Base-by-base conservation (phyloP, 2,329 filamentous ascomycete genomes). In the Hypoxylon rubiginosum region DNA sequence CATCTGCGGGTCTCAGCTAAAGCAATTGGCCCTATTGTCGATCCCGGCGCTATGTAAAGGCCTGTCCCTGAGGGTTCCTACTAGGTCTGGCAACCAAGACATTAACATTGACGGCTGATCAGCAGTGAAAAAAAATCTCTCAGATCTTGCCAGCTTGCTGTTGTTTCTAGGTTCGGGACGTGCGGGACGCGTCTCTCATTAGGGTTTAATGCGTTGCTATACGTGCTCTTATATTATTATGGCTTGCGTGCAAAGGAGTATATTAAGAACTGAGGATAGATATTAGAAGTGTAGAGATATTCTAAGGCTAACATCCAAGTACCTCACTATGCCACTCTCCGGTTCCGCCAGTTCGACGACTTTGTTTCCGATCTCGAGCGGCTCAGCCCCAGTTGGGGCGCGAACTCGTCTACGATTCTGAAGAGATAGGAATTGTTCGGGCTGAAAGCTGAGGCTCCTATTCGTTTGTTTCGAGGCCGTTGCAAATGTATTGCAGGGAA, bases 401-500 rank as follows among this genome's bases (percentile, higher is more conserved):
- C 66, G 66, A 66, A 30, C 66, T 66, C 66, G 58, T 57, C 58
- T 41, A 36, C 51, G 58, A 62, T 62, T 26, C 15, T 17, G 28
- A 9, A 49, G 39, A 73, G 73, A 75, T 75, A 75, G 72, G 71
- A 54, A 73, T 61, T 69, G 59, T 71, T 71, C 71, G 72, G 72
- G 66, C 58, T 61, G 39, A 32, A 55, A 67, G 63, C 67, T 55
- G 64, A 55, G 21, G n/a, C 56, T 66, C 57, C 69, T 64, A 77
- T 77, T 77, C 71, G 75, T 61, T 58, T 56, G 60, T 24, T 21
- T 17, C 43, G 61, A 66, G 52, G 21, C 48, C 32, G 69, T 76
- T 75, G 72, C 70, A 76, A 77, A 77, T 71, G 69, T 64, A 72
- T 75, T 75, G 64, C 58, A 66, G 69, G 67, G 62, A 58, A 56